Evolutionary conservation across 805 yeast species (phyloP).

Genomic region (Yarrowia sp.): DNA sequence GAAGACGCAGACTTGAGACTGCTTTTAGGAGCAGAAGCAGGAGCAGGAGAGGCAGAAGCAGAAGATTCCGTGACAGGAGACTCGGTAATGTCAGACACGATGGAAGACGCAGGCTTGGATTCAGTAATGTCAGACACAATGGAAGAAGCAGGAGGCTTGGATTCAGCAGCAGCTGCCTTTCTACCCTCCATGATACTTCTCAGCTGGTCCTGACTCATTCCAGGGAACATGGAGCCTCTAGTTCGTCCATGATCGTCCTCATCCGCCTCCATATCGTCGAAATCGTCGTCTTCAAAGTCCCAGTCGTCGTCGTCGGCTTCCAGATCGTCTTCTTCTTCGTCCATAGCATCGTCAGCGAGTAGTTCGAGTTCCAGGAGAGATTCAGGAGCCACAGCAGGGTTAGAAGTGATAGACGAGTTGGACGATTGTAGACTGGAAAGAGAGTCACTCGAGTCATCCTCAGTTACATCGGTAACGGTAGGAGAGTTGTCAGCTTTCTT

Average conservation of each 20-base stretch:
- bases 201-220: constrained; percentile 6
- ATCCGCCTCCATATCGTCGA: constrained; percentile 26
- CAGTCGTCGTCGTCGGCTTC: constrained; percentile 22
- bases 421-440: constrained; percentile 21
- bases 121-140: constrained; percentile 4
- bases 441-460: constrained; percentile 18
- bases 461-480: not conserved
- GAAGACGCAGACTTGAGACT: constrained; percentile 9
- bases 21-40: constrained; percentile 8
- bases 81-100: not conserved
- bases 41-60: not conserved
- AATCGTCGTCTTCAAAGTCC: constrained; percentile 34
- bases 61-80: not conserved
- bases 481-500: not conserved
- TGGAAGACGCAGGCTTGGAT: not conserved
- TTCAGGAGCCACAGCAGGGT: constrained; percentile 24
- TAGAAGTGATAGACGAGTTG: constrained; percentile 21
- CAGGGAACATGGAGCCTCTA: constrained; percentile 36
- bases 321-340: constrained; percentile 33
- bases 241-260: constrained; percentile 38
- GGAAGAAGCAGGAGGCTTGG: not conserved
- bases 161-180: not conserved
- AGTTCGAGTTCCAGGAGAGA: constrained; percentile 23
- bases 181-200: constrained; percentile 22
- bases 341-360: constrained; percentile 23